phyloP scores from a whole-genome alignment of 495 filamentous ascomycete species.

The Aspergillus bridgeri region DNA sequence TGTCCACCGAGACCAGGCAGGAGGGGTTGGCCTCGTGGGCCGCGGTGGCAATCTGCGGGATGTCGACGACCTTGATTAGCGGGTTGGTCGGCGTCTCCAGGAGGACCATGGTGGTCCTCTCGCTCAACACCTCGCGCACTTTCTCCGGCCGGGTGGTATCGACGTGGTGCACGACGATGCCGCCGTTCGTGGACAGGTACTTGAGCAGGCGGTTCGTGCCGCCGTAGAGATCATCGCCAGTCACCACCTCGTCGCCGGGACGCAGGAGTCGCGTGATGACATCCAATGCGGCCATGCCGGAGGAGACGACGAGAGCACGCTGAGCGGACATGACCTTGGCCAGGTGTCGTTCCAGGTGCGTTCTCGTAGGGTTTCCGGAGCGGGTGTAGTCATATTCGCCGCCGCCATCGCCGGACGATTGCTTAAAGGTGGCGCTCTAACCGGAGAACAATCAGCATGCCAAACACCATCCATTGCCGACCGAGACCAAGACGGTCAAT shows the following conservation, averaged over 20 bases:
- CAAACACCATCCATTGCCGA: background rate
- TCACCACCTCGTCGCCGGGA: slow-evolving; percentile 95
- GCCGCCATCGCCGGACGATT: slow-evolving; percentile 71
- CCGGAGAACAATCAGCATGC: background rate
- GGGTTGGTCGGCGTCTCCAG: slow-evolving; percentile 97
- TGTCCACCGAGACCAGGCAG: slow-evolving; percentile 88
- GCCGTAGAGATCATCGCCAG: slow-evolving; percentile 94
- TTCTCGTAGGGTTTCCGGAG: slow-evolving; percentile 93
- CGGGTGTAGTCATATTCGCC: slow-evolving; percentile 97
- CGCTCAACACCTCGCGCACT: slow-evolving; percentile 62
- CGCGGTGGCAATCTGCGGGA: slow-evolving; percentile 67
- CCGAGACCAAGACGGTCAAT: background rate
- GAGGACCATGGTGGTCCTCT: slow-evolving; percentile 92
- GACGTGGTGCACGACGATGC: slow-evolving; percentile 92
- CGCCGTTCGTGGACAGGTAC: slow-evolving; percentile 79
- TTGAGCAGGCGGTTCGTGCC: slow-evolving; percentile 93
- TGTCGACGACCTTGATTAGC: slow-evolving; percentile 95
- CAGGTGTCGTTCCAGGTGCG: slow-evolving; percentile 92
- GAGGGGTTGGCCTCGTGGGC: slow-evolving; percentile 76
- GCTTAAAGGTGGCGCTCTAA: slow-evolving; percentile 97
- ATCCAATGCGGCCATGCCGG: slow-evolving; percentile 95
- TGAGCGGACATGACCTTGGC: slow-evolving; percentile 98
- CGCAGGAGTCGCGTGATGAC: slow-evolving; percentile 92
- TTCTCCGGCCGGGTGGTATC: slow-evolving; percentile 76
- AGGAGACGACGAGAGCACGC: slow-evolving; percentile 87